Base-by-base conservation (phyloP, 331 rosid species). In the Arachis monticola region DNA sequence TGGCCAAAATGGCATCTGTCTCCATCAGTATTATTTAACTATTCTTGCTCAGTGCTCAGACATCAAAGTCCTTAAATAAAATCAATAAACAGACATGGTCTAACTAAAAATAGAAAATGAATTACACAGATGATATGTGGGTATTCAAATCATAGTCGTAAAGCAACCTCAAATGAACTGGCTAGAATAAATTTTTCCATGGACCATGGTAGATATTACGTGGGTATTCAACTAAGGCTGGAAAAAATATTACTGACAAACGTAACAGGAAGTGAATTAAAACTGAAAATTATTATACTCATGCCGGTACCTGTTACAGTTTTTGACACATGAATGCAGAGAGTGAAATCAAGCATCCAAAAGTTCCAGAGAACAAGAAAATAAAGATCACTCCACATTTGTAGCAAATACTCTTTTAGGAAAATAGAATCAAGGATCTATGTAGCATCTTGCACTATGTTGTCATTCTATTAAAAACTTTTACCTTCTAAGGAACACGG, bases 251-350 rank as follows among this genome's bases (percentile, higher is more conserved):
- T 22, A 72, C 64, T n/a, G 3, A 65, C 86, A 52, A 76, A 94
- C 99, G 97, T 94, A 97, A 83, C 87, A 90, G n/a, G 90, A 90
- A 74, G 86, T 90, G 71, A 94, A 88, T 76, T 94, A 97, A 86
- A 90, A 94, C 81, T 94, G 99, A 81, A 92, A 94, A 83, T 89
- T 92, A 72, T 94, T 94, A 83, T 85, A 94, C 73, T 90, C 97
- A 5, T 92, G 99, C 99, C 99, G 91, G 72, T 94, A 94, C 92
- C 99, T 94, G 91, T 63, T 46, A 80, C 51, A 81, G 60, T 69
- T 82, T 72, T 67, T 57, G 76, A 79, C 40, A 71, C 3, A 27
- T 59, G 10, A 65, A 77, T 70, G 66, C 58, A 71, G 66, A 73
- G 41, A 62, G 40, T 60, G 77, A 78, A 7, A 72, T 77, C 71